A percentile compares a stretch with the other conserved stretches of the same genome.
Evolutionary conservation across 2,329 filamentous ascomycete species (phyloP).

Genomic region (Periconia sp.): DNA sequence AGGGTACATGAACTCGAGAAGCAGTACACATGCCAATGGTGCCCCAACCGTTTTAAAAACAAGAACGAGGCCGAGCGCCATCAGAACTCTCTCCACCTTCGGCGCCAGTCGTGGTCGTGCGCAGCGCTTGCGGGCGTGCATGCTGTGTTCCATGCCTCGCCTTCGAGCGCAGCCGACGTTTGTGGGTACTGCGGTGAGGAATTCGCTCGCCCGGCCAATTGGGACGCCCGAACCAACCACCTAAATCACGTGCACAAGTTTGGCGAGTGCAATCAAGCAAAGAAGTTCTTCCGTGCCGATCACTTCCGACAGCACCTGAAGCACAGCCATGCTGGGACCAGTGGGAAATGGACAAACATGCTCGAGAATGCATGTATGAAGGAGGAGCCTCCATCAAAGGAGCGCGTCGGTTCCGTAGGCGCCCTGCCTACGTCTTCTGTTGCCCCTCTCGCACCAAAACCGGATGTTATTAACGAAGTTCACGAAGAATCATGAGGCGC

Average conservation of each 20-base stretch:
- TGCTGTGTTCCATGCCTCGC: constrained; percentile 84
- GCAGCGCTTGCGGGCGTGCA: constrained; percentile 74
- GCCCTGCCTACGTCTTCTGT: constrained; percentile 32
- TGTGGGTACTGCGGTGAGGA: constrained; percentile 97
- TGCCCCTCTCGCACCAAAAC: constrained; percentile 34
- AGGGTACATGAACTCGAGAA: constrained; percentile 92
- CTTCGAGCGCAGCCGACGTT: constrained; percentile 67
- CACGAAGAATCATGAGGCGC: constrained; percentile 41
- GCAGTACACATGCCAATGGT: constrained; percentile 91
- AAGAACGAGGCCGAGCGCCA: constrained; percentile 98
- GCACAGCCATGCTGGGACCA: constrained; percentile 93
- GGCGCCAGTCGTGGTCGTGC: constrained; percentile 95
- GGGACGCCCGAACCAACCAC: constrained; percentile 84
- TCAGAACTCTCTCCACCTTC: constrained; percentile 90
- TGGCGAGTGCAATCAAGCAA: constrained; percentile 94
- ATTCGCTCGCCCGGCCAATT: constrained; percentile 79
- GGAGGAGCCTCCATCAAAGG: constrained; percentile 69
- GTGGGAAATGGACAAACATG: constrained; percentile 99
- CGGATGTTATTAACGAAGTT: constrained; percentile 42
- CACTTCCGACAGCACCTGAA: constrained; percentile 98
- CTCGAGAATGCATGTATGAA: constrained; percentile 96
- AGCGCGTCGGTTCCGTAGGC: constrained; percentile 36
- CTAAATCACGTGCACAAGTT: constrained; percentile 93
- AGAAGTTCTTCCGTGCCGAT: constrained; percentile 97
- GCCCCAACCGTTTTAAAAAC: constrained; percentile 96